Base-by-base conservation (phyloP, 495 filamentous ascomycete species). In the Rhypophila decipiens region DNA sequence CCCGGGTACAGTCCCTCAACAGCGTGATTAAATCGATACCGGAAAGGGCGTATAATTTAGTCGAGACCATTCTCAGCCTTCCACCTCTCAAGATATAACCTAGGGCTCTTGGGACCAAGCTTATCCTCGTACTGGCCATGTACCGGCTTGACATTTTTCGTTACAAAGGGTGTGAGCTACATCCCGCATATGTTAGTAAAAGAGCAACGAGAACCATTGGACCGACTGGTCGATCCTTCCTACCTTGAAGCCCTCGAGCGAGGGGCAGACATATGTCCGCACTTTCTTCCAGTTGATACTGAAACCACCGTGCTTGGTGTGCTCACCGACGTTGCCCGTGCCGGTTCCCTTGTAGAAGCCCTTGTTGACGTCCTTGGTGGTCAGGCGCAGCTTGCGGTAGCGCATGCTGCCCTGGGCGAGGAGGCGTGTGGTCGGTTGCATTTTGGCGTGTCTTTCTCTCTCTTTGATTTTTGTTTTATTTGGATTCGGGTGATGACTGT, bases 301-400 rank as follows among this genome's bases (percentile, higher is more conserved):
- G 65, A 89, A 98, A 24, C 82, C 82, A 62, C 91, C 90, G 66
- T 83, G 77, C 63, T 87, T 88, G 17, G 87, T 90, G 67, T 95
- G 91, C 24, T 72, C 64, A 52, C 93, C 93, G 82, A 91, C 87
- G 31, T 83, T 79, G 11, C 94, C 94, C 1, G 87, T 80, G 19
- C 91, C 76, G 49, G 80, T 96, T 61, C 94, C 94, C 74, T 97
- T 97, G 80, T 97, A 97, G 78, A 83, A 98, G 41, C 88, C 93
- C 64, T 90, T 88, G 62, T 85, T 85, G 70, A 87, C 82, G 64
- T 87, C 80, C 70, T 98, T 98, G 51, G 93, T 97, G 4, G 86
- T 96, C 45, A 98, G 74, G 17, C 73, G 71, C 36, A 87, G 71
- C 43, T 84, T 82, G 59, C 86, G 82, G 55, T 67, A 76, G 46